phyloP scores from a whole-genome alignment of 2,329 filamentous ascomycete genomes.

The Trichoderma citrinoviride region DNA sequence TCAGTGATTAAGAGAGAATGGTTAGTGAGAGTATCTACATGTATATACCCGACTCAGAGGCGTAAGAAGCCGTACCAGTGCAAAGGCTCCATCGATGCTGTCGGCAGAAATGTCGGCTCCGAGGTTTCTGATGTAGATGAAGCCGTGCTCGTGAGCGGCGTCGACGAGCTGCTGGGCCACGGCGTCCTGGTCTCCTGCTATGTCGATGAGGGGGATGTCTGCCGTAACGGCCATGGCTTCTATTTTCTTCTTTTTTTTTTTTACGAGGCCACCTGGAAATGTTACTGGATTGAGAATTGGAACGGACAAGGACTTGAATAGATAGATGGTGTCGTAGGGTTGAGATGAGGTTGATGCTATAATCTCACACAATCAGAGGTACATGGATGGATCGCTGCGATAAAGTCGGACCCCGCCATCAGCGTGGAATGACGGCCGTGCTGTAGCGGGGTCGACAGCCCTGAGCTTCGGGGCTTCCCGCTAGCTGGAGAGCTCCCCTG shows the following conservation, averaged over 20 bases:
- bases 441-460: constrained; percentile 2
- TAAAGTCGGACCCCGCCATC: constrained; percentile 10
- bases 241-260: not conserved
- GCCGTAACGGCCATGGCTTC: constrained; percentile 34
- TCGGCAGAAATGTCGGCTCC: constrained; percentile 64
- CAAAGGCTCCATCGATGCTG: constrained; percentile 70
- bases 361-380: too few relatives aligned
- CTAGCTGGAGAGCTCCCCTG: not conserved
- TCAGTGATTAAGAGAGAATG: not conserved
- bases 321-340: too few relatives aligned
- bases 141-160: constrained; percentile 79
- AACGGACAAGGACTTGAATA: too few relatives aligned
- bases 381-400: constrained; percentile 2
- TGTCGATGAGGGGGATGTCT: constrained; percentile 78
- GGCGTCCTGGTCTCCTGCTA: constrained; percentile 56
- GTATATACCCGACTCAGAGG: not conserved
- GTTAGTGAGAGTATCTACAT: not conserved
- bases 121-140: constrained; percentile 81
- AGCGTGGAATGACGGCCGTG: not conserved
- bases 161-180: constrained; percentile 69
- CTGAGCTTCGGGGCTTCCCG: constrained; percentile 3
- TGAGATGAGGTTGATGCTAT: not conserved
- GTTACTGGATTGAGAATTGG: not conserved
- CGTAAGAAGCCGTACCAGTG: constrained; percentile 53
- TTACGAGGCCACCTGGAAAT: too few relatives aligned